These are phyloP conservation scores for Atalantia buxifolia DNA, from an alignment of 345 rosid species.

Conservation along the genomic window DNA sequence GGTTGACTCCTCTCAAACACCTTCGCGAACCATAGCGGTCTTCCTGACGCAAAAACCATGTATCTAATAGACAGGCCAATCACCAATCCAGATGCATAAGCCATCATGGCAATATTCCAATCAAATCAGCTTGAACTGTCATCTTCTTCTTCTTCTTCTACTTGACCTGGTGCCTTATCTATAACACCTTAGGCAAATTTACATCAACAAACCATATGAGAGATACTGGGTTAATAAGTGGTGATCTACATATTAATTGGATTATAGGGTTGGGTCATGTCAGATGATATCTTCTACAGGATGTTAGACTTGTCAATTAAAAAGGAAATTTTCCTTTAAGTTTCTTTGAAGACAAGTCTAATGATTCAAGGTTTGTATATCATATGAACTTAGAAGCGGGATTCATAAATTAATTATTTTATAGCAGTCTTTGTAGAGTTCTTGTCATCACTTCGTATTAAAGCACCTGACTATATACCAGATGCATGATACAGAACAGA, in stretches of 20 bases:
- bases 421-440: too few relatives aligned
- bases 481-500: too few relatives aligned
- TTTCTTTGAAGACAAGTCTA: not conserved
- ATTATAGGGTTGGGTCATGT: accelerated
- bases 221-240: too few relatives aligned
- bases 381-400: too few relatives aligned
- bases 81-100: not conserved
- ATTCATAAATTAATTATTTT: too few relatives aligned
- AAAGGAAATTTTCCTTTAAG: not conserved
- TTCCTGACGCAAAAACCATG: not conserved
- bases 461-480: too few relatives aligned
- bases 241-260: too few relatives aligned
- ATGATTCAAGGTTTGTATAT: not conserved
- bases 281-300: too few relatives aligned
- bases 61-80: not conserved
- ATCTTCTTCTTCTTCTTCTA: too few relatives aligned
- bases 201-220: too few relatives aligned
- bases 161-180: not conserved
- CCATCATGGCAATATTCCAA: not conserved
- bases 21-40: not conserved
- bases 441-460: too few relatives aligned
- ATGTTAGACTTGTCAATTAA: not conserved
- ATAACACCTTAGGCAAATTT: too few relatives aligned
- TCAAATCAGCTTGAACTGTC: not conserved
- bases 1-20: not conserved